Conservation (phyloP, 1,284 basidiomycete genomes). For the Cystobasidium sp. region DNA sequence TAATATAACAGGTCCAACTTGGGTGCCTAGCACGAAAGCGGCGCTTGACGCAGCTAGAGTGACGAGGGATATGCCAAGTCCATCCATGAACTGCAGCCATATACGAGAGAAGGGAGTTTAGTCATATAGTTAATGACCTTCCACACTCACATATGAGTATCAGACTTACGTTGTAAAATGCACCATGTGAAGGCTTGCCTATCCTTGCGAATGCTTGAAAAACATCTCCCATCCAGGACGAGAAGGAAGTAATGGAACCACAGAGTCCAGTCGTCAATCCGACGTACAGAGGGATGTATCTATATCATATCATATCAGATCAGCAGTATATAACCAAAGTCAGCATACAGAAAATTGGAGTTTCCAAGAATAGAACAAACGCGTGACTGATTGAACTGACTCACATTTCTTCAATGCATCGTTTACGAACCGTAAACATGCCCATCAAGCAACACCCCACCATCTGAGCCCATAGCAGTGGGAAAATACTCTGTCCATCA, state of each 20-base stretch:
- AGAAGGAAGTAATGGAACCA: constrained; percentile 95
- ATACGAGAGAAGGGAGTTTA: too few species aligned
- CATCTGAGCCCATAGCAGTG: constrained; percentile 84
- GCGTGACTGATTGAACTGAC: constrained; percentile 55
- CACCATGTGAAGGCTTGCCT: constrained; percentile 60
- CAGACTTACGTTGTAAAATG: constrained; percentile 75
- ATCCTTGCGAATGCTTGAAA: constrained; percentile 76
- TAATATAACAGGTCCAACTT: constrained; percentile 40
- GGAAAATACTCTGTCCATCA: constrained; percentile 75
- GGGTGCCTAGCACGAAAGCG: constrained; percentile 43
- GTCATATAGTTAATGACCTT: constrained; percentile 2
- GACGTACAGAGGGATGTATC: constrained; percentile 84
- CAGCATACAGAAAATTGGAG: neutral
- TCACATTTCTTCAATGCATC: constrained; percentile 73
- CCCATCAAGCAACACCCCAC: constrained; percentile 94
- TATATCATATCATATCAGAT: constrained; percentile 55
- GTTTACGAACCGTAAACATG: constrained; percentile 69
- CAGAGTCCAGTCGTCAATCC: constrained; percentile 93
- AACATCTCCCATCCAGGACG: constrained; percentile 87
- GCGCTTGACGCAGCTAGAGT: constrained; percentile 67
- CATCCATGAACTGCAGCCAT: constrained; percentile 91
- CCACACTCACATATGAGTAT: constrained; percentile 12
- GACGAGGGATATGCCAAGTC: constrained; percentile 77
- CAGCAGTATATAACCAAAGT: neutral
- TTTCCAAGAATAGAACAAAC: too few species aligned